These are phyloP conservation scores for Thielaviopsis euricoi DNA, from an alignment of 2,329 filamentous ascomycete species.

Conservation along the genomic window DNA sequence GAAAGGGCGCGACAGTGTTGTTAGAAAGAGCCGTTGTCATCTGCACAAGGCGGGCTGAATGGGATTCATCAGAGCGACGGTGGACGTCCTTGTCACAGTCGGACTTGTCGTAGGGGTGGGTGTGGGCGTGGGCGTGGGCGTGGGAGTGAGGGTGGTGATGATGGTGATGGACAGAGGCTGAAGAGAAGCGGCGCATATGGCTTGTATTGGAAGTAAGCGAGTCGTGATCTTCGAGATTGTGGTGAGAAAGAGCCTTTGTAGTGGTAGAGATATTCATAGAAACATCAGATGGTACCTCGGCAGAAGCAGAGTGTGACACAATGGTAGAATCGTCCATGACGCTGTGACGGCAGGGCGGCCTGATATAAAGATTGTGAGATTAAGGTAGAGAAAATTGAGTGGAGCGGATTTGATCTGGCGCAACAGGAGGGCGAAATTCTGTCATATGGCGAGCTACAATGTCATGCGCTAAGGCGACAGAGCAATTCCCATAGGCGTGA, in stretches of 20 bases:
- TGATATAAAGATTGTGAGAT: too few relatives aligned
- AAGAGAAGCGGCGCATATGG: background rate
- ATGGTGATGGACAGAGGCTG: background rate
- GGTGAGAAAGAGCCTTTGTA: constrained; percentile 2
- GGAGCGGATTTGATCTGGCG: constrained; percentile 5
- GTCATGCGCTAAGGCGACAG: constrained; percentile 3
- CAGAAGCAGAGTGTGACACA: background rate
- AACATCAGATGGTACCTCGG: background rate
- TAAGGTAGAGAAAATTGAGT: background rate
- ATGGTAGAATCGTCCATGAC: background rate
- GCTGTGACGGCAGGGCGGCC: background rate
- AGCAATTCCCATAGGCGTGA: too few relatives aligned
- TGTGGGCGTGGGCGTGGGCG: background rate
- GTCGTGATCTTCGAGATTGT: background rate
- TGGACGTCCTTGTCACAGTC: constrained; percentile 2
- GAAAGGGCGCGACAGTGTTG: constrained; percentile 71
- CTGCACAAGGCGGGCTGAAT: constrained; percentile 29
- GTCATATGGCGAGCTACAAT: constrained; percentile 6
- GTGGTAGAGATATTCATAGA: background rate
- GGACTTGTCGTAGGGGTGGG: background rate
- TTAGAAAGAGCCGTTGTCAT: constrained; percentile 52
- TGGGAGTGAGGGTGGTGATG: background rate
- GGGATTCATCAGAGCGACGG: constrained; percentile 6
- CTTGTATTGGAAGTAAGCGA: background rate
- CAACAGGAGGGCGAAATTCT: constrained; percentile 9